Evolutionary conservation across 176 grass and related monocot genomes (phyloP).

Genomic region (Musa troglodytarum): DNA sequence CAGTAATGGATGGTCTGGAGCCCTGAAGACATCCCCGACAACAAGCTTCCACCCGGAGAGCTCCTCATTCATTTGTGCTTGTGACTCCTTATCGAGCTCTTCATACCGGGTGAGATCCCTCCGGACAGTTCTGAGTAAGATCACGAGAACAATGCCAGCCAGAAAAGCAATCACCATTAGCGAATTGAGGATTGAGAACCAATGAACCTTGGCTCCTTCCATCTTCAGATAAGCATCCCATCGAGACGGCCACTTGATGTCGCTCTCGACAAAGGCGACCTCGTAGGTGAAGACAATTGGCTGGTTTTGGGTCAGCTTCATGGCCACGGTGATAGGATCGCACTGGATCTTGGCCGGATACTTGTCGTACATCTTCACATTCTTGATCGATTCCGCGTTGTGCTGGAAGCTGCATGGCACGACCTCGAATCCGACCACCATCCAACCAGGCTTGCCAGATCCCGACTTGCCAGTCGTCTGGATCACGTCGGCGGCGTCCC

Average conservation of each 20-base stretch:
- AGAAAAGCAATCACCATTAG: slow-evolving; percentile 79
- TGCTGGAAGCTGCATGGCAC: slow-evolving; percentile 58
- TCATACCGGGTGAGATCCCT: slow-evolving; percentile 64
- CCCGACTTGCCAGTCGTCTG: slow-evolving; percentile 12
- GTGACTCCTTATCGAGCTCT: slow-evolving; percentile 68
- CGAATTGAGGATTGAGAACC: slow-evolving; percentile 88
- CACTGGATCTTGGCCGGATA: slow-evolving; percentile 46
- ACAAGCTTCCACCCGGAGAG: slow-evolving; percentile 83
- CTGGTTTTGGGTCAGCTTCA: slow-evolving; percentile 59
- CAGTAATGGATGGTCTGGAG: slow-evolving; percentile 52
- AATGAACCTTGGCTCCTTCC: slow-evolving; percentile 85
- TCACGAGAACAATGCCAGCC: slow-evolving; percentile 65
- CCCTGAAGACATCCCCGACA: slow-evolving; percentile 67
- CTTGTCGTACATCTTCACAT: slow-evolving; percentile 35
- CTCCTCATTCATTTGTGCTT: slow-evolving; percentile 74
- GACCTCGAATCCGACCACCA: slow-evolving; percentile 74
- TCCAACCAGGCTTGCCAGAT: slow-evolving; percentile 28
- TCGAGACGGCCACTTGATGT: slow-evolving; percentile 76
- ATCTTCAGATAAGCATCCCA: slow-evolving; percentile 85
- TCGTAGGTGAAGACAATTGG: slow-evolving; percentile 67
- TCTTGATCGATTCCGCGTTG: slow-evolving; percentile 40
- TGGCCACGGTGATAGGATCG: slow-evolving; percentile 51
- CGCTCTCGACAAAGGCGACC: slow-evolving; percentile 57
- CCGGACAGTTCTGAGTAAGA: slow-evolving; percentile 57
- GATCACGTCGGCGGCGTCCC: slow-evolving; percentile 41